phyloP scores from a whole-genome alignment of 768 basidiomycete genomes.

The Cystobasidium onofrii region DNA sequence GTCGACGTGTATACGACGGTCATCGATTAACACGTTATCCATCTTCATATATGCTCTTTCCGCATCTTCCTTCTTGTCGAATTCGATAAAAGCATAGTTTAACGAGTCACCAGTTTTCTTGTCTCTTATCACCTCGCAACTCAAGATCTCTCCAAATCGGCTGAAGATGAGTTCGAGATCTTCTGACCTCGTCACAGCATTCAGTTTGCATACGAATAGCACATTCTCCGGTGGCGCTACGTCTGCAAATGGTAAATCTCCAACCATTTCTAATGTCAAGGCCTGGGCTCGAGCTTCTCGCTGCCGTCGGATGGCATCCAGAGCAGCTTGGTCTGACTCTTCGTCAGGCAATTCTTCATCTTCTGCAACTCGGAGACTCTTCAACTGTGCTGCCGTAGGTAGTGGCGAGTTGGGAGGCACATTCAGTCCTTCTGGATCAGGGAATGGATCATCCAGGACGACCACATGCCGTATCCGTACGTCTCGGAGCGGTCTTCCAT shows the following conservation, averaged over 20 bases:
- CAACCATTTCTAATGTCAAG: slow-evolving; percentile 97
- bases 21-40: slow-evolving; percentile 97
- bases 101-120: slow-evolving; percentile 91
- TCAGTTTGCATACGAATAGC: slow-evolving; percentile 96
- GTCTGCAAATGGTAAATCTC: slow-evolving; percentile 94
- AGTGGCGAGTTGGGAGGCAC: slow-evolving; percentile 68
- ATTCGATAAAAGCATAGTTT: slow-evolving; percentile 98
- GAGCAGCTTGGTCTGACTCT: slow-evolving; percentile 71
- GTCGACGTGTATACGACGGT: slow-evolving; percentile 97
- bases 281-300: slow-evolving; percentile 87
- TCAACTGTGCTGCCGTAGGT: slow-evolving; percentile 61
- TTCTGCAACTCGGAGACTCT: slow-evolving; percentile 79
- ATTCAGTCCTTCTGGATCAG: slow-evolving; percentile 69
- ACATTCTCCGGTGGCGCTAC: slow-evolving; percentile 97
- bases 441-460: slow-evolving; percentile 90
- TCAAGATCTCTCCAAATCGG: slow-evolving; percentile 88
- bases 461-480: slow-evolving; percentile 91
- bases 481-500: slow-evolving; percentile 86
- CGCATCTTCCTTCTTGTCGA: slow-evolving; percentile 83
- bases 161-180: slow-evolving; percentile 96
- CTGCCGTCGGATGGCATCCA: slow-evolving; percentile 68
- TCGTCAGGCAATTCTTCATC: slow-evolving; percentile 60
- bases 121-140: slow-evolving; percentile 93
- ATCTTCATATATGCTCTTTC: slow-evolving; percentile 99
- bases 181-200: slow-evolving; percentile 87